Evolutionary conservation across 805 yeast species (phyloP).

Genomic region (Barnettozyma wickerhamii): DNA sequence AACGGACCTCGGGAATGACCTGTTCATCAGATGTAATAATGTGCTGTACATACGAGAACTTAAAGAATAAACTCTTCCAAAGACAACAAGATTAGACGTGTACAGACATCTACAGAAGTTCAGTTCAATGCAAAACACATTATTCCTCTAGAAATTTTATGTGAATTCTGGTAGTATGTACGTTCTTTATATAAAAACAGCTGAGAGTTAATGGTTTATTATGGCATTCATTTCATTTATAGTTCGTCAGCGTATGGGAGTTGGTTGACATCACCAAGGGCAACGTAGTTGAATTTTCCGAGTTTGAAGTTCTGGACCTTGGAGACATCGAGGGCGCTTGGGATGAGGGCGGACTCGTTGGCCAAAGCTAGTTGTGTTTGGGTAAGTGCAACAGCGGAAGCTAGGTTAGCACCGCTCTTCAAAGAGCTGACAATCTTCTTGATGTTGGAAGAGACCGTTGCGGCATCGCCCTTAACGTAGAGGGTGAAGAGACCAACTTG

Average conservation of each 20-base stretch:
- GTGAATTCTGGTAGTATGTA: neutral
- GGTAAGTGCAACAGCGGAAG: conserved; percentile 56
- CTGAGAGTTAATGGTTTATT: neutral
- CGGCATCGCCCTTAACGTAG: conserved; percentile 55
- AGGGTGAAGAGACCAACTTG: conserved; percentile 81
- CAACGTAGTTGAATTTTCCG: conserved; percentile 75
- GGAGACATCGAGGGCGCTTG: conserved; percentile 33
- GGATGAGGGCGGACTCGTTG: conserved; percentile 33
- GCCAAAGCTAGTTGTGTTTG: conserved; percentile 39
- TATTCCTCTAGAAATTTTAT: too few species aligned
- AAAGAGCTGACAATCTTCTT: conserved; percentile 50
- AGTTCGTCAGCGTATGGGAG: conserved; percentile 91
- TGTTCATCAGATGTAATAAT: conserved; percentile 87
- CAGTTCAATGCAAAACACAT: too few species aligned
- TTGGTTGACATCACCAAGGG: conserved; percentile 81
- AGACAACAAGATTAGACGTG: too few species aligned
- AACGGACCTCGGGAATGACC: conserved; percentile 61
- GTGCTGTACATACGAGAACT: conserved; percentile 48
- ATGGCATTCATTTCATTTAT: conserved; percentile 32
- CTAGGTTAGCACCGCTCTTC: conserved; percentile 49
- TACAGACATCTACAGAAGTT: too few species aligned
- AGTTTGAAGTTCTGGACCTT: conserved; percentile 42
- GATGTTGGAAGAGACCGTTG: conserved; percentile 56
- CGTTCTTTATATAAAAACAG: neutral
- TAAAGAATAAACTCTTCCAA: conserved; percentile 11